Conservation (phyloP, 75 land plant species). For the Pseudotsuga menziesii region DNA sequence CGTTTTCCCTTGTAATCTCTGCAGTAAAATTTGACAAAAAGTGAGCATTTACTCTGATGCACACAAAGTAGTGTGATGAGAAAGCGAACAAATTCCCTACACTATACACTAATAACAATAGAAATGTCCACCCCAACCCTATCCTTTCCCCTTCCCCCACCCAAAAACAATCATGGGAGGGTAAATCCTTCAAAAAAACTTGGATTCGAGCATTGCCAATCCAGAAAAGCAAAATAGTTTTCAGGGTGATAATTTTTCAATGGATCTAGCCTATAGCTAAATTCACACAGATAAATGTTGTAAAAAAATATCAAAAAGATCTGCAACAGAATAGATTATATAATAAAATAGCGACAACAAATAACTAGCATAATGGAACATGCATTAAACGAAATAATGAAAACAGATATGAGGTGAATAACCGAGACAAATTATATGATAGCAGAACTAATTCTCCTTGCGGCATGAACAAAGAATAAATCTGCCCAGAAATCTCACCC, state of each 20-base stretch:
- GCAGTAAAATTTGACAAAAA: conserved; percentile 12
- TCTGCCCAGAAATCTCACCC: too few relatives aligned
- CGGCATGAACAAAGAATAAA: too few relatives aligned
- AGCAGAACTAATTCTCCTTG: too few relatives aligned
- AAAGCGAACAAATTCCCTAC: not conserved
- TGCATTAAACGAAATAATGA: too few relatives aligned
- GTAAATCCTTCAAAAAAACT: not conserved
- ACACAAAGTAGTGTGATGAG: not conserved
- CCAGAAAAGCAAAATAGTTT: not conserved
- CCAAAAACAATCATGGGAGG: not conserved
- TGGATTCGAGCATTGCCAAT: not conserved
- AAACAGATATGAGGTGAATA: too few relatives aligned
- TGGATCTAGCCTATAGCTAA: not conserved
- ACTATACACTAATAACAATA: not conserved
- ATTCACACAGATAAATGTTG: not conserved
- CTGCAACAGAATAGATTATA: too few relatives aligned
- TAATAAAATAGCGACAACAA: too few relatives aligned
- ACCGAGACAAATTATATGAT: too few relatives aligned
- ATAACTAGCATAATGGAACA: too few relatives aligned
- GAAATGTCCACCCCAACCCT: not conserved
- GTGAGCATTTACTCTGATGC: not conserved
- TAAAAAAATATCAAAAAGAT: too few relatives aligned
- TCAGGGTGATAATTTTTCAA: not conserved
- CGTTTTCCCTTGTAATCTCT: conserved; percentile 87
- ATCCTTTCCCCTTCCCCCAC: not conserved